Percentiles rank a stretch among this genome's conserved stretches.
Evolutionary conservation across 2,329 filamentous ascomycete species (phyloP).

Genomic region (Pseudocercospora eumusae): DNA sequence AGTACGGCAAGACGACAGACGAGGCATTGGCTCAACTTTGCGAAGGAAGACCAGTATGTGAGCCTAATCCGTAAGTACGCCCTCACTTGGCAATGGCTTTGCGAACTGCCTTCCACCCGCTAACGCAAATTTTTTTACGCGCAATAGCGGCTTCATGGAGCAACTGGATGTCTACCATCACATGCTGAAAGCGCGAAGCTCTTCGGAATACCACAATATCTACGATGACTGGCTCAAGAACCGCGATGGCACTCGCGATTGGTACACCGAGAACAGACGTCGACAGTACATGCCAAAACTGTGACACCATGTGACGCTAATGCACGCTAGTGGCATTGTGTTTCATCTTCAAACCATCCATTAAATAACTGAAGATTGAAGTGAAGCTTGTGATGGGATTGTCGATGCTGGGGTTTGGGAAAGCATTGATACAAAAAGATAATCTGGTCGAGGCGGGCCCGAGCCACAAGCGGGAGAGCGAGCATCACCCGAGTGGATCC

Average conservation of each 20-base stretch:
- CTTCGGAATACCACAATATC: slow-evolving; percentile 31
- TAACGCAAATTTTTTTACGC: background rate
- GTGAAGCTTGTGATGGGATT: slow-evolving; percentile 3
- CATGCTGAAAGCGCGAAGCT: slow-evolving; percentile 56
- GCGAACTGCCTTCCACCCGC: background rate
- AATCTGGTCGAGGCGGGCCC: background rate
- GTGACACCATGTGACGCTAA: slow-evolving; percentile 22
- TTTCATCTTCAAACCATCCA: background rate
- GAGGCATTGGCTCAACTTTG: slow-evolving; percentile 71
- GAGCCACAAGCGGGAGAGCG: background rate
- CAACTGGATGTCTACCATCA: slow-evolving; percentile 83
- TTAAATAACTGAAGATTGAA: background rate
- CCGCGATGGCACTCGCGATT: slow-evolving; percentile 42
- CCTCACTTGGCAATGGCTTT: slow-evolving; percentile 34
- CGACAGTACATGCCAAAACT: slow-evolving; percentile 25
- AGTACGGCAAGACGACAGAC: slow-evolving; percentile 51
- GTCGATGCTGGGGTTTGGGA: background rate
- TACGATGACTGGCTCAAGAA: slow-evolving; percentile 41
- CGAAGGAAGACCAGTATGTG: slow-evolving; percentile 71
- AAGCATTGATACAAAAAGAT: background rate
- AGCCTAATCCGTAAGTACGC: slow-evolving; percentile 65
- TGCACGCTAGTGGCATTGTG: slow-evolving; percentile 12
- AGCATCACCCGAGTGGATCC: background rate
- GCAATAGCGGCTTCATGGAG: slow-evolving; percentile 70
- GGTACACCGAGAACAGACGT: slow-evolving; percentile 36